These are phyloP conservation scores for Cordyceps javanica DNA, from an alignment of 2,329 filamentous ascomycete species.

Conservation along the genomic window DNA sequence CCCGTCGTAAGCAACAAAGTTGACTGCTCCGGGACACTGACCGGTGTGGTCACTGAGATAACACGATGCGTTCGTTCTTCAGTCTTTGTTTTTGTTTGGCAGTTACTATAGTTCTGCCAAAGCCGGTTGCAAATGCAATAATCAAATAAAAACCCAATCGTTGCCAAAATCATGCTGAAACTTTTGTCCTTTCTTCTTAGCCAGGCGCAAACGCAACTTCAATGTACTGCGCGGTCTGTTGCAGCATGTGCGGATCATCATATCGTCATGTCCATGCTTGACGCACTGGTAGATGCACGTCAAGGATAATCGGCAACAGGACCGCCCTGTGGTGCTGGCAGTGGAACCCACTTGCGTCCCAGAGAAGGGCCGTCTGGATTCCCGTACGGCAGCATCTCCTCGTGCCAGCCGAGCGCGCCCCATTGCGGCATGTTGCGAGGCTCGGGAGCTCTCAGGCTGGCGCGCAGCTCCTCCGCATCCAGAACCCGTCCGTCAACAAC, in stretches of 20 bases:
- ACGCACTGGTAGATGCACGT: neutral
- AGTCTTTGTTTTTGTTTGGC: neutral
- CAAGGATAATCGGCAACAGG: slow-evolving; percentile 28
- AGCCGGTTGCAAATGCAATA: slow-evolving; percentile 7
- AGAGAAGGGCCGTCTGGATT: slow-evolving; percentile 37
- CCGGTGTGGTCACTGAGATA: neutral
- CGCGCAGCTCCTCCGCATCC: slow-evolving; percentile 29
- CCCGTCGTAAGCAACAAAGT: neutral
- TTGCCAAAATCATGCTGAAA: slow-evolving; percentile 10
- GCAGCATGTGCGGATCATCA: neutral
- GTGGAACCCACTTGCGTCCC: slow-evolving; percentile 39
- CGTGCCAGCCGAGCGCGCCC: slow-evolving; percentile 45
- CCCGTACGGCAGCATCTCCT: slow-evolving; percentile 32
- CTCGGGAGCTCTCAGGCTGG: slow-evolving; percentile 31
- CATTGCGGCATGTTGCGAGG: slow-evolving; percentile 36
- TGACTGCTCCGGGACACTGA: neutral
- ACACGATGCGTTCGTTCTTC: neutral
- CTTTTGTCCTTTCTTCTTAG: slow-evolving; percentile 1
- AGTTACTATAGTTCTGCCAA: neutral
- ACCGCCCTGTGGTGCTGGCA: slow-evolving; percentile 21
- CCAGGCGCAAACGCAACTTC: slow-evolving; percentile 5
- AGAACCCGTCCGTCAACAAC: slow-evolving; percentile 31
- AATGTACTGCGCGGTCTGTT: neutral
- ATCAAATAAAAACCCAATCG: neutral
- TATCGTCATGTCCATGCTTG: slow-evolving; percentile 7